Percentiles rank a stretch among this genome's conserved stretches.
Conservation (phyloP, 345 rosid genomes). For the Ceriops zippeliana region DNA sequence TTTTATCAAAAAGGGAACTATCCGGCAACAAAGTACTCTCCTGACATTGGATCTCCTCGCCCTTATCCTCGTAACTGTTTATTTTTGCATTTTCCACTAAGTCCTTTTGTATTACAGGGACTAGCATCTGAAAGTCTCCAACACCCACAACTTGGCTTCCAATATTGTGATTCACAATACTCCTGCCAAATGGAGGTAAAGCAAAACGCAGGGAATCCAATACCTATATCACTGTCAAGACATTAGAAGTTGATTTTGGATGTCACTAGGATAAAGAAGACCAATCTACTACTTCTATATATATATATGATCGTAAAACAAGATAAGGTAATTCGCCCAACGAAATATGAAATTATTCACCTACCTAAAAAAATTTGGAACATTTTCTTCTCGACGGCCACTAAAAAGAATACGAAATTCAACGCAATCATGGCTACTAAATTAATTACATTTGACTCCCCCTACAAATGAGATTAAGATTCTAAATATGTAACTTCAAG, state of each 20-base stretch:
- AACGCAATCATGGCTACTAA: too few relatives aligned
- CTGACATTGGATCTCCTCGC: conserved; percentile 28
- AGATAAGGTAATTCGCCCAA: too few relatives aligned
- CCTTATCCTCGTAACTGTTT: neutral
- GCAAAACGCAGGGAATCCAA: conserved; percentile 25
- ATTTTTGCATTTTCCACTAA: conserved; percentile 18
- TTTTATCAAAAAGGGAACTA: conserved; percentile 19
- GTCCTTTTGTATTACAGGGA: conserved; percentile 8
- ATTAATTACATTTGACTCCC: too few relatives aligned
- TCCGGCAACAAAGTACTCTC: conserved; percentile 24
- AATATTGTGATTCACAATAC: conserved; percentile 19
- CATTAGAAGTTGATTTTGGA: conserved; percentile 1
- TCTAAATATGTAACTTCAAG: too few relatives aligned
- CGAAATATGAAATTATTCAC: too few relatives aligned
- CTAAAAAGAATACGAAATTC: too few relatives aligned
- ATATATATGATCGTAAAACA: too few relatives aligned
- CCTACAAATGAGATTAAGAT: too few relatives aligned
- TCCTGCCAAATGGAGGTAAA: conserved; percentile 23
- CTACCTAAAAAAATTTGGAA: too few relatives aligned
- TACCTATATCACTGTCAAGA: conserved; percentile 34
- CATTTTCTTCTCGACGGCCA: too few relatives aligned
- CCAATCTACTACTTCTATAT: too few relatives aligned
- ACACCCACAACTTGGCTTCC: conserved; percentile 21
- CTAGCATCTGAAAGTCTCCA: conserved; percentile 19
- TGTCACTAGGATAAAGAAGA: too few relatives aligned